Percentiles rank a stretch among this genome's conserved stretches.
These are phyloP conservation scores for Glaciozyma martinii DNA, from an alignment of 768 basidiomycete genomes.

Conservation along the genomic window DNA sequence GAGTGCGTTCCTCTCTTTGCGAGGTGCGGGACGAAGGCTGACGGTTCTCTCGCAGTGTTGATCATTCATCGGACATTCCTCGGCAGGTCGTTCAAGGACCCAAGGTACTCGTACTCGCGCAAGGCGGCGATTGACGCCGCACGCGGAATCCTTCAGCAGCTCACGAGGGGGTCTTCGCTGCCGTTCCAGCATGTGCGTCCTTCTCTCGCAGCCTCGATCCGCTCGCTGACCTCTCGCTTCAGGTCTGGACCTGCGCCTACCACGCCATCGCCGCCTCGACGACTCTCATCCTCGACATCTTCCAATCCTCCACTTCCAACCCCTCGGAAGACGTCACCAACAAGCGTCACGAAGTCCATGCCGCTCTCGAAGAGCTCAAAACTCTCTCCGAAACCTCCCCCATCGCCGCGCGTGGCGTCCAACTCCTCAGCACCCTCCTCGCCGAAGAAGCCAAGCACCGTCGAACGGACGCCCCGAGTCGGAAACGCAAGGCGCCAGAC, in stretches of 20 bases:
- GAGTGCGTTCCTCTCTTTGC: background rate
- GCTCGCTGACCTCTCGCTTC: background rate
- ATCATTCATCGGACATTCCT: conserved; percentile 25
- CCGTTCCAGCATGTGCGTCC: background rate
- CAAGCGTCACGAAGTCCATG: conserved; percentile 24
- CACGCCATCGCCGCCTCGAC: conserved; percentile 30
- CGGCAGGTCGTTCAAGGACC: conserved; percentile 16
- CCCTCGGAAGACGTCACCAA: conserved; percentile 9
- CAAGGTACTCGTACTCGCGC: conserved; percentile 17
- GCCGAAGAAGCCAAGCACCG: conserved; percentile 28
- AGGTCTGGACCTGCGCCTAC: background rate
- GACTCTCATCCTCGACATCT: conserved; percentile 29
- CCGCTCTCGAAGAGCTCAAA: conserved; percentile 18
- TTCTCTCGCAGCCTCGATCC: background rate
- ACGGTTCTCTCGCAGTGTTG: background rate
- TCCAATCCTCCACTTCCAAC: conserved; percentile 15
- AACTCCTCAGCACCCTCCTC: conserved; percentile 24
- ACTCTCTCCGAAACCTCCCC: background rate
- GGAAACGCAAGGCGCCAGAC: too few species aligned
- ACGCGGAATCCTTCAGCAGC: conserved; percentile 18
- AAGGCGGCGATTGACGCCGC: conserved; percentile 23
- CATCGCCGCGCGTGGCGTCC: conserved; percentile 25
- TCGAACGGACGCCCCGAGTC: too few species aligned
- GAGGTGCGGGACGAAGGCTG: background rate
- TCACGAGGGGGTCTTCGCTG: background rate